Conservation (phyloP, 371 early-diverging fungal species). For the Zychaea mexicana region DNA sequence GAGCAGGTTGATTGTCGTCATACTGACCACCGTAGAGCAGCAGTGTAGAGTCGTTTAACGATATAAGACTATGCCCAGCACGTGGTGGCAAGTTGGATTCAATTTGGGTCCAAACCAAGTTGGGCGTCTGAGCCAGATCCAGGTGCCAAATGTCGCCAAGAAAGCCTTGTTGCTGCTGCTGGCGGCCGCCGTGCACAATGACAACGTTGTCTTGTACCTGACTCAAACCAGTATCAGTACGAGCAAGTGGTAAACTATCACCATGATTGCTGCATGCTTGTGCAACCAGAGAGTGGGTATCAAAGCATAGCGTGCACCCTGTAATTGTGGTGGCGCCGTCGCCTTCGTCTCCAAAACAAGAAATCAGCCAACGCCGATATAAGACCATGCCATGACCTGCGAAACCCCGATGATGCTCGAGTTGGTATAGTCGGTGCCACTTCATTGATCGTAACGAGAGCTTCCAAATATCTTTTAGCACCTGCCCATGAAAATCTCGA, state of each 20-base stretch:
- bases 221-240: neutral
- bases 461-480: neutral
- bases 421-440: neutral
- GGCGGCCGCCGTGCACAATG: neutral
- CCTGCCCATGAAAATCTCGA: neutral
- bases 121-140: slow-evolving; percentile 1
- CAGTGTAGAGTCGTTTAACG: neutral
- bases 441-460: neutral
- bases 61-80: neutral
- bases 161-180: neutral
- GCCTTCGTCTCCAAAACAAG: slow-evolving; percentile 23
- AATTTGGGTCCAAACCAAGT: slow-evolving; percentile 17
- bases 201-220: neutral
- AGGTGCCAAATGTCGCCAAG: slow-evolving; percentile 22
- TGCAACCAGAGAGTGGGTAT: neutral
- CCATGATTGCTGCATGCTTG: neutral
- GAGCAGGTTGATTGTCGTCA: neutral
- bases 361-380: slow-evolving; percentile 21
- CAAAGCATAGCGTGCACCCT: neutral
- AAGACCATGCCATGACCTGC: slow-evolving; percentile 22
- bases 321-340: neutral
- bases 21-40: neutral
- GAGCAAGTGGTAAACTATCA: neutral
- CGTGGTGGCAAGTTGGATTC: neutral
- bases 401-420: neutral